Base-by-base conservation (phyloP, 2,329 filamentous ascomycete species). In the Aspergillus nomiae region DNA sequence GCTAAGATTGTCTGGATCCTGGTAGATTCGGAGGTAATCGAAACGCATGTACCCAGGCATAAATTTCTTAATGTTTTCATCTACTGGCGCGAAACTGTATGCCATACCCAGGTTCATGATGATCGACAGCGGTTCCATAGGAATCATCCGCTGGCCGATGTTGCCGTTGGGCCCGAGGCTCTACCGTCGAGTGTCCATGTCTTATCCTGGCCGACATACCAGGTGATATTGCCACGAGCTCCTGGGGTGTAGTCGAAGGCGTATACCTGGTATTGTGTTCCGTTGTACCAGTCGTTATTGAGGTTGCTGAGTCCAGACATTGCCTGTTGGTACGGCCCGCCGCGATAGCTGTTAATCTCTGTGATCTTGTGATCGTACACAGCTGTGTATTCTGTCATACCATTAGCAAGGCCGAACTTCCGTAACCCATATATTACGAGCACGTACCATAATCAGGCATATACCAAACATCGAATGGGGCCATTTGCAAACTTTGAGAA, bases 31-130 rank as follows among this genome's bases (percentile, higher is more conserved):
- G 59, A 92, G 82, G 72, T 90, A 91, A 74, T 91, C 89, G 62
- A 91, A 80, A 2, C 88, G 82, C 84, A 91, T 89, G 2, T 82
- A 86, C 2, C 87, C 89, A 3, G 89, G 89, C 70, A 90, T 81
- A 50, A 86, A 76, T 19, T 81, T 70, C 5, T 74, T 78, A 28
- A 91, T 86, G 1, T 82, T 83, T 62, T 87, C 75, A 70, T 90
- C 87, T 65, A 91, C 78, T 6, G 81, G 74, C 0, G 89, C 86
- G 74, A 91, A 91, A 75, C 85, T 86, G 69, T 83, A 83, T 5
- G 86, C 88, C 85, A 92, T 90, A 70, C 89, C 90, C 69, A 91
- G 85, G 71, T 92, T 92, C 78, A 87, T 82, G 68, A 91, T 81
- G 21, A 91, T 77, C 1, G 87, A 73, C 86, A 92, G 84, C 2